Evolutionary conservation across 495 filamentous ascomycete genomes (phyloP).

Genomic region (Lindgomyces ingoldianus): DNA sequence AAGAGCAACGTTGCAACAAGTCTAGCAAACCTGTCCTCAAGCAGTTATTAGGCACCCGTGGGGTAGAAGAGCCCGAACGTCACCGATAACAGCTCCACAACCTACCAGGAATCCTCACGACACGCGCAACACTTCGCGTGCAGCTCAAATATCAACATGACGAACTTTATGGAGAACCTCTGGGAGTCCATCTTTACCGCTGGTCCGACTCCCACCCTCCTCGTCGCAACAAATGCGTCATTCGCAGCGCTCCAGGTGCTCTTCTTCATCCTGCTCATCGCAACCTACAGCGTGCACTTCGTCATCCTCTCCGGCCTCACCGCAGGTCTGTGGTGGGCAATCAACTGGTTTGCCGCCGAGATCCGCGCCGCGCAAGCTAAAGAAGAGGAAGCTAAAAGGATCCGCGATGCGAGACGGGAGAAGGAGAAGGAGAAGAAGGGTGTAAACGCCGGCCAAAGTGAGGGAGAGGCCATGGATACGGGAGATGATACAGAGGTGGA

Average conservation of each 20-base stretch:
- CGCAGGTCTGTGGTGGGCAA: slow-evolving; percentile 82
- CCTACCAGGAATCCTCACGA: neutral
- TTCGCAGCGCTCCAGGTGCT: slow-evolving; percentile 83
- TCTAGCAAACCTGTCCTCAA: slow-evolving; percentile 16
- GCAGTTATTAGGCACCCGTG: slow-evolving; percentile 28
- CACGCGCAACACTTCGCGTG: neutral
- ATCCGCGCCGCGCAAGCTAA: slow-evolving; percentile 63
- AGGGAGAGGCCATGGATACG: slow-evolving; percentile 43
- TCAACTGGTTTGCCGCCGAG: slow-evolving; percentile 95
- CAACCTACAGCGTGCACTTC: slow-evolving; percentile 88
- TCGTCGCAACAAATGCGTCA: slow-evolving; percentile 85
- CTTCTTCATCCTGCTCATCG: slow-evolving; percentile 72
- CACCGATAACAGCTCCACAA: slow-evolving; percentile 30
- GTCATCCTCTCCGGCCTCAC: slow-evolving; percentile 73
- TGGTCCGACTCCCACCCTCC: slow-evolving; percentile 80
- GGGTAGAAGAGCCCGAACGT: slow-evolving; percentile 14
- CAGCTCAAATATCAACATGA: slow-evolving; percentile 56
- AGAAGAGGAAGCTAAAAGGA: slow-evolving; percentile 63
- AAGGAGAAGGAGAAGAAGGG: slow-evolving; percentile 42
- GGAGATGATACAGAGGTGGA: slow-evolving; percentile 40
- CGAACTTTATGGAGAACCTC: slow-evolving; percentile 75
- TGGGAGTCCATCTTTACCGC: slow-evolving; percentile 92
- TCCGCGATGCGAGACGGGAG: slow-evolving; percentile 46
- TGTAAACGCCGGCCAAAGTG: slow-evolving; percentile 36
- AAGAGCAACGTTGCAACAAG: slow-evolving; percentile 25